Evolutionary conservation across 352 stramenopile species (phyloP), one percentile per base, ranked within the genome.

Genomic region (Phytopythium ostracodes): DNA sequence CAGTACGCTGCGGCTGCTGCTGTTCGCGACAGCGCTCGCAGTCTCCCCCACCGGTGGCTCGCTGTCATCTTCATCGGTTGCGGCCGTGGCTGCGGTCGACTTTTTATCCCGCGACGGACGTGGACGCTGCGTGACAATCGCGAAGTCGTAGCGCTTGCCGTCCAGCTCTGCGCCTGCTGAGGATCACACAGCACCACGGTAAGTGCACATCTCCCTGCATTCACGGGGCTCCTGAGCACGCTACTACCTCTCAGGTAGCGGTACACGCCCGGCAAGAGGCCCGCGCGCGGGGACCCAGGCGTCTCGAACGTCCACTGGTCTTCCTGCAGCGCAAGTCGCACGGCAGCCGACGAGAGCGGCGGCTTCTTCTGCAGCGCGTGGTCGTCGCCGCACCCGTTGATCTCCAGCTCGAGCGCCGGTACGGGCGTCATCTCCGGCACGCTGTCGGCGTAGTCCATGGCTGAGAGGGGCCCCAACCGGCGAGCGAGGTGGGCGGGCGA

Each of bases 111-210:
- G 62, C 33, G 72, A 68, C 49, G 78, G 61, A 6, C 24, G 24
- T 17, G 60, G 59, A 0, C 67, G 66, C n/a, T 73, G 73, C 17
- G 84, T 93, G 38, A 93, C 80, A 50, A 93, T 79, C 14, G 84
- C 81, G 69, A 91, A 93, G 62, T 93, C 84, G 60, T 91, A 91
- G 15, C 63, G 64, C 38, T 62, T 60, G 20, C 70, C 70, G 0
- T 89, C 68, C 40, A 91, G 52, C 44, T 91, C 78, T 9, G 69
- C 65, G 33, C 71, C 74, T 55, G 42, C 56, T 55, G 15, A 54
- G 27, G 27, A 36, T 44, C 43, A 40, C 38, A 24, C 22, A 8
- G n/a, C 60, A 18, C n/a, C 43, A 14, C 18, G 5, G n/a, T 33
- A 59, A 46, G 40, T 15, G n/a, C 42, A 11, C 35, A 33, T 22